Base-by-base conservation (phyloP, 805 yeast species). In the Teunomyces cretensis region DNA sequence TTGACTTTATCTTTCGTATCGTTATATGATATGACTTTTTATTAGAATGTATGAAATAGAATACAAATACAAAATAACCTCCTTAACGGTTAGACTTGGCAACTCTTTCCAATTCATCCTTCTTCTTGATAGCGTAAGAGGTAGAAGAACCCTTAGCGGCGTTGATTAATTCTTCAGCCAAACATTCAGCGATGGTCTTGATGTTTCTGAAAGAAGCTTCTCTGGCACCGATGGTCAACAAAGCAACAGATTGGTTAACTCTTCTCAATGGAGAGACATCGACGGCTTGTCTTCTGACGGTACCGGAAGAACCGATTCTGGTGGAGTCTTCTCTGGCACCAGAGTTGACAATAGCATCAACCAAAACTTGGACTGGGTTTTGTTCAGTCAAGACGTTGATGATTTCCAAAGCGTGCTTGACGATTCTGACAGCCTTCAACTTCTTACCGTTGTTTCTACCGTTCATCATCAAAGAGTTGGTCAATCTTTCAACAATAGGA, bases 391-490 rank as follows among this genome's bases (percentile, higher is more conserved):
- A 84, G 62, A 94, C 91, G 84, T 85, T 74, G 78, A 94, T 84
- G 83, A 94, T 94, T 79, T 94, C 99, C 73, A 94, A 81, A 65
- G 99, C 92, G 85, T 94, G 99, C 84, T 95, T 88, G 76, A 94
- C 90, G 75, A 94, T 94, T 87, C 98, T 91, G 66, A 94, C 98
- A 67, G 99, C 99, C 88, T 92, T 91, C 78, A 95, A 88, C 83
- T 94, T 94, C 86, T 94, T 94, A 86, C 99, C 99, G 87, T 95
- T 94, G 95, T 94, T 94, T 84, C 98, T 92, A 83, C 99, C 99
- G 87, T 94, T 91, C 99, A 94, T 94, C 99, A 94, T 94, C 74
- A 94, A 83, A 58, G 99, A 87, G 92, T 94, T 92, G 79, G 98
- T 92, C 76, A 94, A 84, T 85, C 99, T 92, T 86, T 94, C 99